A percentile compares a stretch with the other conserved stretches of the same genome.
phyloP scores from a whole-genome alignment of 2,329 filamentous ascomycete species.

The Penicillium janthinellum region DNA sequence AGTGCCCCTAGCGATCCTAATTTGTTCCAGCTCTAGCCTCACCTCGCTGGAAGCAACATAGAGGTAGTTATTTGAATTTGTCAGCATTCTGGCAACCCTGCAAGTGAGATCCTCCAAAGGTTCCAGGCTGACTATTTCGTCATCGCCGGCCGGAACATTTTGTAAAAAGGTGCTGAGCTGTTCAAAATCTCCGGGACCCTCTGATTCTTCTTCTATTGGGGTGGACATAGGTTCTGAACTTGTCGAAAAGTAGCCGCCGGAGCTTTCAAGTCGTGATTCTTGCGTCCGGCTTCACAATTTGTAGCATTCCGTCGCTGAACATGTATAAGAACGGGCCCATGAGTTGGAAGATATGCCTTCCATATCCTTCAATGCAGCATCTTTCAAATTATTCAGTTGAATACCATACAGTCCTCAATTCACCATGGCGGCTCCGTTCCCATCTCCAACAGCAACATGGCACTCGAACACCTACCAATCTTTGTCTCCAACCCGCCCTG shows the following conservation, averaged over 20 bases:
- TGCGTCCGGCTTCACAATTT: not conserved
- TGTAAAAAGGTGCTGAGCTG: not conserved
- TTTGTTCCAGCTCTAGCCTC: not conserved
- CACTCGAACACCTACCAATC: conserved; percentile 25
- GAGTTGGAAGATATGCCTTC: not conserved
- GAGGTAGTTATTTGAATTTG: no score
- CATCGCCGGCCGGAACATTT: conserved; percentile 3
- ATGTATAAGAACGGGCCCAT: not conserved
- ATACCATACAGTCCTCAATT: not conserved
- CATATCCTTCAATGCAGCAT: not conserved
- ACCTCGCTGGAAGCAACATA: no score
- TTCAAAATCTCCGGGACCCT: not conserved
- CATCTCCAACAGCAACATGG: conserved; percentile 41
- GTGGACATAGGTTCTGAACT: not conserved
- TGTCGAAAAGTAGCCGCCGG: not conserved
- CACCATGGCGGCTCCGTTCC: conserved; percentile 36
- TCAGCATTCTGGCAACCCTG: not conserved
- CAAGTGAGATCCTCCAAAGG: not conserved
- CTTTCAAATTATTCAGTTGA: not conserved
- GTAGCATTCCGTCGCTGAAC: not conserved
- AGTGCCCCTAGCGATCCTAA: not conserved
- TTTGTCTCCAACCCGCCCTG: conserved; percentile 44
- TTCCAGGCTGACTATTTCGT: not conserved
- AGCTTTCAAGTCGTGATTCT: not conserved
- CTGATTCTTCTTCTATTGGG: not conserved